Percentiles rank a stretch among this genome's conserved stretches.
phyloP scores from a whole-genome alignment of 2,329 filamentous ascomycete species.

The Knufia fluminis region DNA sequence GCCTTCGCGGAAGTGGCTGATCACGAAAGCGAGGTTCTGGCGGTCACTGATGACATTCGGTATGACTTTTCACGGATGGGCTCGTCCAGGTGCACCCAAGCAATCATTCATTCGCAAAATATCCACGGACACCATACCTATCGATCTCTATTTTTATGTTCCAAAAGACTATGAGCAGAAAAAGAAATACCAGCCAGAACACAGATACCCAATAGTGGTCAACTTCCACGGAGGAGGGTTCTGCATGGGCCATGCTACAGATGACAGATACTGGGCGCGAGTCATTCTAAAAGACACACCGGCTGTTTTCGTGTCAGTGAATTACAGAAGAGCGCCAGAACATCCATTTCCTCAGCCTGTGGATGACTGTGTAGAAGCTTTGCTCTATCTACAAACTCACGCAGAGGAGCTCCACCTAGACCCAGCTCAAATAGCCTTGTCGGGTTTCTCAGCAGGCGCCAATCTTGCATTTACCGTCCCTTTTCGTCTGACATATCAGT shows the following conservation, averaged over 20 bases:
- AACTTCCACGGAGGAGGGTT: slow-evolving; percentile 60
- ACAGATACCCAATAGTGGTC: slow-evolving; percentile 48
- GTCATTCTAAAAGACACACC: slow-evolving; percentile 46
- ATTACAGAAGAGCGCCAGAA: slow-evolving; percentile 53
- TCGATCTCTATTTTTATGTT: slow-evolving; percentile 53
- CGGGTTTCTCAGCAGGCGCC: slow-evolving; percentile 54
- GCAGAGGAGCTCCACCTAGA: slow-evolving; percentile 50
- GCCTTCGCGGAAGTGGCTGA: slow-evolving; percentile 48
- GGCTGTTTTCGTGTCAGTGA: slow-evolving; percentile 52
- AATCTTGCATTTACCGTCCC: slow-evolving; percentile 56
- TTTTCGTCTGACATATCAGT: slow-evolving; percentile 43
- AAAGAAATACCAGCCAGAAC: slow-evolving; percentile 28
- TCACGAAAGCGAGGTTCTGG: slow-evolving; percentile 56
- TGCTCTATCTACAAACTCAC: slow-evolving; percentile 49
- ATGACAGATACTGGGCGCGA: slow-evolving; percentile 52
- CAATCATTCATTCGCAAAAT: slow-evolving; percentile 53
- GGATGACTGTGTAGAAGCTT: slow-evolving; percentile 54
- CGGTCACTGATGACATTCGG: slow-evolving; percentile 58
- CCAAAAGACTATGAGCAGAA: slow-evolving; percentile 34
- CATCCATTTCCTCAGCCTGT: slow-evolving; percentile 54
- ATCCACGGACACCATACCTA: slow-evolving; percentile 40
- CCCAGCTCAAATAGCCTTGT: slow-evolving; percentile 47
- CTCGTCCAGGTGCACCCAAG: slow-evolving; percentile 50
- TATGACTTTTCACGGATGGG: slow-evolving; percentile 58
- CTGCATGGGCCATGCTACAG: slow-evolving; percentile 49